Percentiles rank a stretch among this genome's conserved stretches.
phyloP scores from a whole-genome alignment of 1,139 yeast genomes.

The Pichia sorboxylosa region DNA sequence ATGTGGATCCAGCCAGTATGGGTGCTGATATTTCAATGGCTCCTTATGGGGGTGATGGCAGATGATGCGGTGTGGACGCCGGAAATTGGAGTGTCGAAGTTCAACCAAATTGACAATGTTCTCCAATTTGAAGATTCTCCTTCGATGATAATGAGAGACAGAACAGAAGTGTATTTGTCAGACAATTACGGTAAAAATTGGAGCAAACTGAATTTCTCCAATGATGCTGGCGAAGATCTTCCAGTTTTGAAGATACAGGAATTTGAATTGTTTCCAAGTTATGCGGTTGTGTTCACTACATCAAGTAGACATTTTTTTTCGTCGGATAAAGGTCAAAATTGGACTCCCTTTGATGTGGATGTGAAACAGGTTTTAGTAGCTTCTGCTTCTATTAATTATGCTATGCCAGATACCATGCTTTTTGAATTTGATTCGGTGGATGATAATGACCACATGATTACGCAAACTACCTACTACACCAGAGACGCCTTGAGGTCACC shows the following conservation, averaged over 20 bases:
- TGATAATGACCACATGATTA: slow-evolving; percentile 1
- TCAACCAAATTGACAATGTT: slow-evolving; percentile 10
- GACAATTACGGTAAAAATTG: slow-evolving; percentile 50
- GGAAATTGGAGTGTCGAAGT: slow-evolving; percentile 1
- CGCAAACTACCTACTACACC: slow-evolving; percentile 29
- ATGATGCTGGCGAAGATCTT: slow-evolving; percentile 21
- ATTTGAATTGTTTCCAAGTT: slow-evolving; percentile 33
- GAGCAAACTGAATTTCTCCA: slow-evolving; percentile 26
- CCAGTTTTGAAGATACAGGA: slow-evolving; percentile 23
- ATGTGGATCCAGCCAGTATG: no score
- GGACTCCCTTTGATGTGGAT: slow-evolving; percentile 36
- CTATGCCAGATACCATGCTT: slow-evolving; percentile 17
- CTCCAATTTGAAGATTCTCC: slow-evolving; percentile 49
- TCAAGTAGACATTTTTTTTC: slow-evolving; percentile 37
- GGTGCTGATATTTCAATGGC: no score
- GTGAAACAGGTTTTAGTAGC: slow-evolving; percentile 5
- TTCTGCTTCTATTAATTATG: slow-evolving; percentile 18
- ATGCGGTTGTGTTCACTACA: slow-evolving; percentile 43
- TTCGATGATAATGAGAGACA: slow-evolving; percentile 31
- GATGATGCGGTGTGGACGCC: slow-evolving; percentile 5
- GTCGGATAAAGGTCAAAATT: slow-evolving; percentile 44
- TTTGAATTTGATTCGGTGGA: slow-evolving; percentile 11
- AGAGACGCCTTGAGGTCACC: slow-evolving; percentile 39
- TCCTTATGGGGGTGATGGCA: neutral
- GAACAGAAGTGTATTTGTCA: slow-evolving; percentile 30